Evolutionary conservation across 164 flowering plant species (phyloP), one percentile per base, ranked within the genome.

Genomic region (Kalanchoe fedtschenkoi): DNA sequence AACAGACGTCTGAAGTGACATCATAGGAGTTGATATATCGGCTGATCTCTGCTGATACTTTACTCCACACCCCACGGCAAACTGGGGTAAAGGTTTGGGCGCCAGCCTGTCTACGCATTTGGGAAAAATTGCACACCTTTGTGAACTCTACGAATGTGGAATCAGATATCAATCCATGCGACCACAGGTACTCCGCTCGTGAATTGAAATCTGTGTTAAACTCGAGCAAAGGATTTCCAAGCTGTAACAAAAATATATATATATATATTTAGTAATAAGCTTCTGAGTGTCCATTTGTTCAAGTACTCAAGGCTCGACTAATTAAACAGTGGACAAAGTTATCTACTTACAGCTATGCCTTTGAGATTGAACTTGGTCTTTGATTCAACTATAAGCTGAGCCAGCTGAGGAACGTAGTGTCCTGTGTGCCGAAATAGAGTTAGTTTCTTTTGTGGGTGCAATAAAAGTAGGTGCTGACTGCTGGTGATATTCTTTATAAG

Each of bases 401-500:
- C 88, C 0, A 87, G 83, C 65, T 87, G 89, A 1, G 93, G 93
- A 66, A 87, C 60, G 67, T 84, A 87, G 62, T 87, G 93, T n/a
- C 93, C 93, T 86, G 76, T 0, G 24, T 21, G 4, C n/a, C 24
- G 37, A 14, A 19, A 17, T 6, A 15, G 34, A n/a, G n/a, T n/a
- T n/a, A n/a, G n/a, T n/a, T n/a, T n/a, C n/a, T n/a, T n/a, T n/a
- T n/a, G n/a, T n/a, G n/a, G n/a, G n/a, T n/a, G n/a, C n/a, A n/a
- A n/a, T n/a, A n/a, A n/a, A n/a, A n/a, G n/a, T n/a, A n/a, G n/a
- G n/a, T n/a, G n/a, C n/a, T n/a, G n/a, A n/a, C n/a, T n/a, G n/a
- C n/a, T n/a, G n/a, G n/a, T n/a, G n/a, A n/a, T n/a, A n/a, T n/a
- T n/a, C n/a, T n/a, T n/a, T n/a, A n/a, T 24, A 60, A 34, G 2